phyloP scores from a whole-genome alignment of 2,329 filamentous ascomycete genomes.

The Hypocreales sp. region DNA sequence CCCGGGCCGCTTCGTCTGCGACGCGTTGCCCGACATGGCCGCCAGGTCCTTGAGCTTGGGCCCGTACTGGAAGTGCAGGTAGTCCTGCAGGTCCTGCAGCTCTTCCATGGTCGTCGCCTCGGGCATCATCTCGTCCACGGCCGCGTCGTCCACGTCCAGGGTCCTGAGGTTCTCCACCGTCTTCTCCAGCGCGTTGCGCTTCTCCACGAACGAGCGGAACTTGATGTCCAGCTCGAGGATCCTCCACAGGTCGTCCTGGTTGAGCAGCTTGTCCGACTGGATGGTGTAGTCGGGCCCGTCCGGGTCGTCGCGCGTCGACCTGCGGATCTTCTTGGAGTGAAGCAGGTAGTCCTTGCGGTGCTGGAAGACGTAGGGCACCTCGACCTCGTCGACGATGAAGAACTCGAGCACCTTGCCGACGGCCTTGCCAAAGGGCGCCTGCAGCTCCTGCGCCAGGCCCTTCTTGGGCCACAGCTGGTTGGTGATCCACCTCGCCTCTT shows the following conservation, averaged over 20 bases:
- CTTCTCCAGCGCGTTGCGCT: slow-evolving; percentile 71
- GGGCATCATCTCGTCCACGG: slow-evolving; percentile 70
- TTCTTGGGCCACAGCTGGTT: slow-evolving; percentile 85
- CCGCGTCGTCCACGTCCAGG: slow-evolving; percentile 49
- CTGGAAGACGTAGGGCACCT: slow-evolving; percentile 95
- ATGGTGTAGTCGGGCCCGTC: slow-evolving; percentile 60
- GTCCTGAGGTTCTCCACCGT: slow-evolving; percentile 59
- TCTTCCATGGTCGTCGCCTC: slow-evolving; percentile 81
- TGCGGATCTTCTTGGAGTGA: slow-evolving; percentile 58
- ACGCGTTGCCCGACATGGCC: slow-evolving; percentile 43
- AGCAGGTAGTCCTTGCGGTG: slow-evolving; percentile 97
- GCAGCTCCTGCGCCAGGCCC: slow-evolving; percentile 53
- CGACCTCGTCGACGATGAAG: slow-evolving; percentile 84
- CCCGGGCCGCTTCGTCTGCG: slow-evolving; percentile 66
- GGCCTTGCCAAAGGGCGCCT: slow-evolving; percentile 71
- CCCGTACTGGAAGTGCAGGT: slow-evolving; percentile 87
- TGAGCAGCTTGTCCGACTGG: slow-evolving; percentile 73
- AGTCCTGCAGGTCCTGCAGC: slow-evolving; percentile 90
- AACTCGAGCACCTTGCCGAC: slow-evolving; percentile 90
- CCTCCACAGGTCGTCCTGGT: slow-evolving; percentile 87
- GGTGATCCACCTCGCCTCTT: slow-evolving; percentile 86
- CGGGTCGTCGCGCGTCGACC: slow-evolving; percentile 47
- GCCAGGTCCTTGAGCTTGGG: slow-evolving; percentile 69
- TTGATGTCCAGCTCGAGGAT: slow-evolving; percentile 92
- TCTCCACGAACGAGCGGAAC: slow-evolving; percentile 83